Conservation (phyloP, 805 yeast species). For the Saccharomycopsis synnaedendra region DNA sequence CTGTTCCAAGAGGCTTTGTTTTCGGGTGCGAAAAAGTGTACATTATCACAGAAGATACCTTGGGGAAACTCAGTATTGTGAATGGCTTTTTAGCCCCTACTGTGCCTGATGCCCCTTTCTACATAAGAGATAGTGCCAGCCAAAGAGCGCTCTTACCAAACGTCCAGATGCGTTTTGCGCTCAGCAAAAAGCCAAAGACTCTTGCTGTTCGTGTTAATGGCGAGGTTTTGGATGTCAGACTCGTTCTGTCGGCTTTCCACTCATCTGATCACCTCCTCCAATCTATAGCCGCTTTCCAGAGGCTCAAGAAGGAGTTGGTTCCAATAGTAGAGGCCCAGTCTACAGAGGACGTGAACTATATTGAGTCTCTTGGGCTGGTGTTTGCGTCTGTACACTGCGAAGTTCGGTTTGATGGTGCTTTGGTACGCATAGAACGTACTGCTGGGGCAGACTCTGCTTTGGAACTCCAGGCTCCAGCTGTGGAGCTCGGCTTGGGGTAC, state of each 20-base stretch:
- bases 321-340: background rate
- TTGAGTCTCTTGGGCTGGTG: conserved; percentile 10
- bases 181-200: conserved; percentile 23
- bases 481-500: conserved; percentile 47
- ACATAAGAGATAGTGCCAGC: conserved; percentile 35
- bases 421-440: conserved; percentile 26
- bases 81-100: conserved; percentile 69
- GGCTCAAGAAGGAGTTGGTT: conserved; percentile 8
- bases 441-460: conserved; percentile 28
- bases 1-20: conserved; percentile 31
- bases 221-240: conserved; percentile 56
- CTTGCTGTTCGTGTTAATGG: conserved; percentile 48
- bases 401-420: conserved; percentile 61
- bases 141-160: conserved; percentile 62
- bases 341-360: conserved; percentile 10
- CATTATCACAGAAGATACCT: conserved; percentile 45
- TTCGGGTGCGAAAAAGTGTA: conserved; percentile 68
- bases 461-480: conserved; percentile 64
- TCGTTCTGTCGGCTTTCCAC: conserved; percentile 43
- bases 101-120: conserved; percentile 34
- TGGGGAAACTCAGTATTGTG: conserved; percentile 58
- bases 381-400: conserved; percentile 35
- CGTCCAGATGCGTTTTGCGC: conserved; percentile 45
- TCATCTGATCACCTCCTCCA: conserved; percentile 7
- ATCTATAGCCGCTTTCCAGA: conserved; percentile 11